Conservation (phyloP, 2,329 filamentous ascomycete species). For the Bipolaris cookei region DNA sequence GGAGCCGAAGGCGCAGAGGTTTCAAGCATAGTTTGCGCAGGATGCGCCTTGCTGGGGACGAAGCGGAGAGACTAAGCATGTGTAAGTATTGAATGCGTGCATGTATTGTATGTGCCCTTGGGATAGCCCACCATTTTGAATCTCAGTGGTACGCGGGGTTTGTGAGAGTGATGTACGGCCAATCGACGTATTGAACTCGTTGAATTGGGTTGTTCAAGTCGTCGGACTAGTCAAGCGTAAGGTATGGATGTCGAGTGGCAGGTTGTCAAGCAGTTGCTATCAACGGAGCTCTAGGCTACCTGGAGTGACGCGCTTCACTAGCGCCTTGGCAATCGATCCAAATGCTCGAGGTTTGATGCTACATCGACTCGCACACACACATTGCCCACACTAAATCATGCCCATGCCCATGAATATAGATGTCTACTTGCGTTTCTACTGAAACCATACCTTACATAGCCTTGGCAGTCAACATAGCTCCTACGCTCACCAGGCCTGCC, state of each 20-base stretch:
- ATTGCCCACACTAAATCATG: neutral
- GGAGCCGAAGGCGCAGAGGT: conserved; percentile 83
- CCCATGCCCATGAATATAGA: neutral
- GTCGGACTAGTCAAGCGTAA: neutral
- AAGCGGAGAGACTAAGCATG: conserved; percentile 80
- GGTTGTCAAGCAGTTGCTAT: conserved; percentile 17
- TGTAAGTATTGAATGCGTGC: conserved; percentile 1
- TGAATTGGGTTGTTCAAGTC: neutral
- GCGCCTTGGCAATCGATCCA: conserved; percentile 33
- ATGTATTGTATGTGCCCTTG: conserved; percentile 5
- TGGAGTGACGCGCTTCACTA: conserved; percentile 42
- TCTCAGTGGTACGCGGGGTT: neutral
- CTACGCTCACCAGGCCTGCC: conserved; percentile 80
- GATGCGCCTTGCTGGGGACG: conserved; percentile 72
- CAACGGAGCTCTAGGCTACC: conserved; percentile 23
- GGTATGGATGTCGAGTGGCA: conserved; percentile 6
- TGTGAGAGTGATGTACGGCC: neutral
- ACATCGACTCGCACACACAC: neutral
- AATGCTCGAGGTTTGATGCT: neutral
- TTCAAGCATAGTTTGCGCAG: conserved; percentile 59
- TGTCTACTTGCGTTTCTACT: conserved; percentile 31
- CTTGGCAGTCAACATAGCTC: conserved; percentile 67
- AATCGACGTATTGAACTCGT: neutral
- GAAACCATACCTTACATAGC: conserved; percentile 41
- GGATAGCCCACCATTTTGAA: conserved; percentile 24